Conservation (phyloP, 192 early-diverging fungal species). For the Backusella tarrabulga region DNA sequence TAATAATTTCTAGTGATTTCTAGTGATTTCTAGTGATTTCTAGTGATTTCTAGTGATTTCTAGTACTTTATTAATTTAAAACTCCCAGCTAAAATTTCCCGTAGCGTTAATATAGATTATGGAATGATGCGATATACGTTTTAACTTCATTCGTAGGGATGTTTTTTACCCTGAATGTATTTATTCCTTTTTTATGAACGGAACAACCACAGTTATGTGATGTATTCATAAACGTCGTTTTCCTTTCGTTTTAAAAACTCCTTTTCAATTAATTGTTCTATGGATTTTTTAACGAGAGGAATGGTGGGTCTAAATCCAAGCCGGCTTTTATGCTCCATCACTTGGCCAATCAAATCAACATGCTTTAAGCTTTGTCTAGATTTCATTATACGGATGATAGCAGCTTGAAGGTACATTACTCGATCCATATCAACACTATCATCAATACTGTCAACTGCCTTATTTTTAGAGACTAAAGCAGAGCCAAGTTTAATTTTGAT, state of each 20-base stretch:
- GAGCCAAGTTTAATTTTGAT: background rate
- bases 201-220: background rate
- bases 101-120: too few relatives aligned
- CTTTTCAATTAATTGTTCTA: background rate
- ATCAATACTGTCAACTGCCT: background rate
- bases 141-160: too few relatives aligned
- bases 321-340: background rate
- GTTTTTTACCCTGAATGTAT: too few relatives aligned
- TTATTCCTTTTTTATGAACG: background rate
- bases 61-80: too few relatives aligned
- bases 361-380: background rate
- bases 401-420: background rate
- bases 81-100: too few relatives aligned
- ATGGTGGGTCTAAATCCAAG: background rate
- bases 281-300: background rate
- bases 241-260: background rate
- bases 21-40: too few relatives aligned
- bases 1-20: too few relatives aligned
- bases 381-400: background rate
- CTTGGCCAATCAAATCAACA: background rate
- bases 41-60: too few relatives aligned
- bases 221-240: background rate
- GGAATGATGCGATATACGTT: too few relatives aligned
- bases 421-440: background rate
- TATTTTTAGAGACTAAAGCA: background rate